Conservation (phyloP, 306 rosid genomes). For the Vicia sativa region DNA sequence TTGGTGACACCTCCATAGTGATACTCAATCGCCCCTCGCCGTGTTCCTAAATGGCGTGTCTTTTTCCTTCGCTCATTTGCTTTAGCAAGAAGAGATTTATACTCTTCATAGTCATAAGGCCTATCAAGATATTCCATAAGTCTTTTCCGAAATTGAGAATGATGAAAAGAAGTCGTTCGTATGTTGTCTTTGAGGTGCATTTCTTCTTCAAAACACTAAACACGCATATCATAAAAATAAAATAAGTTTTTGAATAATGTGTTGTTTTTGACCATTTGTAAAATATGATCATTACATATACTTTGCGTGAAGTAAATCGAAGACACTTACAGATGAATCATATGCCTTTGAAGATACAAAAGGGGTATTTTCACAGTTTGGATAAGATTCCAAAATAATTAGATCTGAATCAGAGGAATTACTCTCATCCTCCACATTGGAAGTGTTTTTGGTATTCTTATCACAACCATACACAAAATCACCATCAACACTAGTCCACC, state of each 20-base stretch:
- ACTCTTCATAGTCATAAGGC: conserved; percentile 60
- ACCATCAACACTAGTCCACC: conserved; percentile 29
- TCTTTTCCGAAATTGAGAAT: conserved; percentile 51
- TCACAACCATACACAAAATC: neutral
- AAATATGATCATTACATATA: conserved; percentile 3
- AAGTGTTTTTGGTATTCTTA: conserved; percentile 24
- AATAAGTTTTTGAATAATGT: neutral
- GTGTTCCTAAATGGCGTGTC: conserved; percentile 40
- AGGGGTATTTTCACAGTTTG: conserved; percentile 41
- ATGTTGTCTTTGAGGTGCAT: conserved; percentile 34
- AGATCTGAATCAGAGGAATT: conserved; percentile 49
- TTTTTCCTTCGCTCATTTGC: conserved; percentile 23
- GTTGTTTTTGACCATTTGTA: conserved; percentile 15
- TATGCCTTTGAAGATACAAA: conserved; percentile 30
- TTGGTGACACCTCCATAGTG: conserved; percentile 24
- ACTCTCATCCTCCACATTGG: conserved; percentile 29
- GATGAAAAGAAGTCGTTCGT: neutral
- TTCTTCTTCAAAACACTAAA: conserved; percentile 42
- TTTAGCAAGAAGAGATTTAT: conserved; percentile 5
- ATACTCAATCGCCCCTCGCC: conserved; percentile 41
- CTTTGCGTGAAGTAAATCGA: conserved; percentile 1
- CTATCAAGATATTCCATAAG: conserved; percentile 59
- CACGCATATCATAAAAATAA: neutral
- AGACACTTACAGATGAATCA: conserved; percentile 49
- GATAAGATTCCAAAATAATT: conserved; percentile 40